Conservation (phyloP, 2,329 filamentous ascomycete genomes). For the Pseudomassariella vexata region DNA sequence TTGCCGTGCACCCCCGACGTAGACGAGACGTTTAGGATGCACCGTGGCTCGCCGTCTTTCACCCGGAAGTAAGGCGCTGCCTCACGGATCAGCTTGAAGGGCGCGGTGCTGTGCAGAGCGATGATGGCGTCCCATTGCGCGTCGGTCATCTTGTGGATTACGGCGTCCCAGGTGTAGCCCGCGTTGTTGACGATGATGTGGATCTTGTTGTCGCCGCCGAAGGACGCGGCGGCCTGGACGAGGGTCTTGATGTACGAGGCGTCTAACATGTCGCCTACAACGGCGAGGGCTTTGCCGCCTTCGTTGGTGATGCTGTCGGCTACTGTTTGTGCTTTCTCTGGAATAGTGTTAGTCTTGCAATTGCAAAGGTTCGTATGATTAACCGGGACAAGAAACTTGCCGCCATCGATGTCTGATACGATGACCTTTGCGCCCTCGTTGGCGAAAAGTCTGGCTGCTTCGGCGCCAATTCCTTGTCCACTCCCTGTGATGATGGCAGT, state of each 20-base stretch:
- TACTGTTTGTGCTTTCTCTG: slow-evolving; percentile 61
- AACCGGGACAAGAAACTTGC: slow-evolving; percentile 38
- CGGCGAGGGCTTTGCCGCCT: slow-evolving; percentile 64
- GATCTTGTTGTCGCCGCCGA: slow-evolving; percentile 82
- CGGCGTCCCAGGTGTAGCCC: slow-evolving; percentile 88
- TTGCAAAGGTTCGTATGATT: too few relatives aligned
- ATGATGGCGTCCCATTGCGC: slow-evolving; percentile 90
- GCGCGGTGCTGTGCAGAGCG: slow-evolving; percentile 75
- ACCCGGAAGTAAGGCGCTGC: slow-evolving; percentile 85
- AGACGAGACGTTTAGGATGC: slow-evolving; percentile 77
- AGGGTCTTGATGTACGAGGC: slow-evolving; percentile 64
- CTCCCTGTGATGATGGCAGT: slow-evolving; percentile 83
- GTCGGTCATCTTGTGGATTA: slow-evolving; percentile 88
- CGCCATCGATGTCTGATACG: slow-evolving; percentile 73
- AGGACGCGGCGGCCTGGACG: slow-evolving; percentile 70
- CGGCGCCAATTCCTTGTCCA: slow-evolving; percentile 83
- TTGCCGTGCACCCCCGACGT: slow-evolving; percentile 83
- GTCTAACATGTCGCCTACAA: slow-evolving; percentile 72
- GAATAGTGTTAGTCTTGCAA: slow-evolving; percentile 1
- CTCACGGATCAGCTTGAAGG: slow-evolving; percentile 75
- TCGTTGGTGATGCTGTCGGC: slow-evolving; percentile 63
- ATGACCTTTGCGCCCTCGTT: slow-evolving; percentile 85
- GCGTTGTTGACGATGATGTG: slow-evolving; percentile 91
- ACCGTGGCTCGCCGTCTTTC: slow-evolving; percentile 71
- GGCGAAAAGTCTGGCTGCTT: slow-evolving; percentile 74